Base-by-base conservation (phyloP, 2,329 filamentous ascomycete genomes). In the Coniochaeta ligniaria region DNA sequence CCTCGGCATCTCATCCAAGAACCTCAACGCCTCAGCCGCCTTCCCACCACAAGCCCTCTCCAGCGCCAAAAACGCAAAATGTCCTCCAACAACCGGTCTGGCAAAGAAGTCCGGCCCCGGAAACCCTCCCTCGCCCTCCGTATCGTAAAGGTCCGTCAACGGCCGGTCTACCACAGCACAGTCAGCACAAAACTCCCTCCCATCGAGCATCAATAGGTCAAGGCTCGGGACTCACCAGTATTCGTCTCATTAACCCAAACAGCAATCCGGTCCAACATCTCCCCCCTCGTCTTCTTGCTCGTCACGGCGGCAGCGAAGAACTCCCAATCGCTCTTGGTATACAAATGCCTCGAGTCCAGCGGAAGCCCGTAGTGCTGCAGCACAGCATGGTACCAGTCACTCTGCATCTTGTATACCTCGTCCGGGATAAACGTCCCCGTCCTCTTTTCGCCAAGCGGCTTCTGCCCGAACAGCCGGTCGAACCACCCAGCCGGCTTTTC, bases 251-350 rank as follows among this genome's bases (percentile, higher is more conserved):
- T 96, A 62, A 96, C 79, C 92, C 92, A 96, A 60, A 77, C 78
- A 1, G 90, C 90, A 45, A 95, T 88, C 20, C 85, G 83, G 62
- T 91, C 81, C 38, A 95, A 76, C 58, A 96, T 92, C 70, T 89
- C 84, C 2, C 81, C 80, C 59, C 91, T 82, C 1, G 89, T 89
- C 61, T 80, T 75, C 70, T 83, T 83, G 66, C 85, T 86, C 4
- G 90, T 84, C 6, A 96, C 88, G 1, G 91, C 90, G 55, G 92
- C 91, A 0, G 91, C 90, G 72, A 95, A 93, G 72, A 96, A 92
- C 67, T 95, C 88, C 92, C 92, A 96, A 74, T 96, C 92, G 33
- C 88, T 92, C 75, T 96, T 96, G 36, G 91, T 89, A 73, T 95
- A 95, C 3, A 94, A 73, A 72, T 95, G 91, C 50, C 92, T 84